A percentile compares a stretch with the other conserved stretches of the same genome.
Conservation (phyloP, 2,329 filamentous ascomycete genomes). For the Stemphylium vesicarium region DNA sequence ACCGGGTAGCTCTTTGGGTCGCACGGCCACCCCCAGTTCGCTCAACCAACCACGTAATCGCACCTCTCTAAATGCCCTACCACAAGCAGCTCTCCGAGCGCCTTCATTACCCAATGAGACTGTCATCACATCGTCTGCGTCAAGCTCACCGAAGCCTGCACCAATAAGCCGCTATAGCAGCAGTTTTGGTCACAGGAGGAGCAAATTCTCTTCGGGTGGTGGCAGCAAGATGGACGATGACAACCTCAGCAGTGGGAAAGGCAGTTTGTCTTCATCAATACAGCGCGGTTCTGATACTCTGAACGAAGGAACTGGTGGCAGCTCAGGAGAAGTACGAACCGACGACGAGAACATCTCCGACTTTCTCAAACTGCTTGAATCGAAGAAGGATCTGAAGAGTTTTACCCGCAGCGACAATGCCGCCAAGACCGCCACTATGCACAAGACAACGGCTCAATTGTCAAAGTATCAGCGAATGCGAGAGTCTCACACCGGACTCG, state of each 20-base stretch:
- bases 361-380: conserved; percentile 87
- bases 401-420: conserved; percentile 70
- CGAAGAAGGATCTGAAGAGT: conserved; percentile 82
- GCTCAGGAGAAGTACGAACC: conserved; percentile 70
- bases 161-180: conserved; percentile 88
- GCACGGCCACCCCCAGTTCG: conserved; percentile 31
- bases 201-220: conserved; percentile 77
- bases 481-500: conserved; percentile 86
- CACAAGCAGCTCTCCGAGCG: conserved; percentile 74
- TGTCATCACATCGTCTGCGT: conserved; percentile 68
- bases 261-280: conserved; percentile 72
- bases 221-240: conserved; percentile 75
- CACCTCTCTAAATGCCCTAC: conserved; percentile 75
- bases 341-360: conserved; percentile 95
- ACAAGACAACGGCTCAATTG: conserved; percentile 78
- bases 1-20: conserved; percentile 31
- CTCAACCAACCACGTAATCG: conserved; percentile 67
- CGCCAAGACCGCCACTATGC: conserved; percentile 70
- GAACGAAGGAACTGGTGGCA: conserved; percentile 70
- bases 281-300: conserved; percentile 81
- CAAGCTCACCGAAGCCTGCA: conserved; percentile 78
- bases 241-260: conserved; percentile 79
- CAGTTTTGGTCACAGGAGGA: conserved; percentile 87
- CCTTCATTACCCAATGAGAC: conserved; percentile 68
- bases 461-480: conserved; percentile 87